Conservation (phyloP, 345 rosid genomes). For the Salix udensis region DNA sequence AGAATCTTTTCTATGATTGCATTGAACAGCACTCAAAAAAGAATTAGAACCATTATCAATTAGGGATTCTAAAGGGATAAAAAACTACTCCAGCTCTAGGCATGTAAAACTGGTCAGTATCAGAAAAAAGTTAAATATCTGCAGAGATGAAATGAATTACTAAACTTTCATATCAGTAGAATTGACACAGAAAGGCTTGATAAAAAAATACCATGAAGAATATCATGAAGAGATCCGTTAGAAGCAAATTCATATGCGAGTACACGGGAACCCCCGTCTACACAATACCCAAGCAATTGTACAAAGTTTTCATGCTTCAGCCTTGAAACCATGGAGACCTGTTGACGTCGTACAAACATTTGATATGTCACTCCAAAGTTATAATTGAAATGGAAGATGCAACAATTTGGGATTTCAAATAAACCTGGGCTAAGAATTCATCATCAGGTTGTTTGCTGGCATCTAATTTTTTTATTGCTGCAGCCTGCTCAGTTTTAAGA, state of each 20-base stretch:
- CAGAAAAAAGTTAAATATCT: neutral
- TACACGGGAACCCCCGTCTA: slow-evolving; percentile 76
- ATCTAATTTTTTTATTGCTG: slow-evolving; percentile 87
- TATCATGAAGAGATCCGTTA: slow-evolving; percentile 89
- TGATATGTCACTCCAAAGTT: neutral
- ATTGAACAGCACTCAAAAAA: neutral
- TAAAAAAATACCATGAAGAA: slow-evolving; percentile 64
- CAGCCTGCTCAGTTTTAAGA: slow-evolving; percentile 55
- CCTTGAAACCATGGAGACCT: slow-evolving; percentile 95
- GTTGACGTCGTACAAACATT: slow-evolving; percentile 10
- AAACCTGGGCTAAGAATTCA: slow-evolving; percentile 84
- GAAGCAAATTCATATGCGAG: slow-evolving; percentile 87
- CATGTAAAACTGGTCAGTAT: neutral
- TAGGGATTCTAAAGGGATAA: neutral
- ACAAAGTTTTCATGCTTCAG: slow-evolving; percentile 78
- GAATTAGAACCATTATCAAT: neutral
- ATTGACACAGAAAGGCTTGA: neutral
- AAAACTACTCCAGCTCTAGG: neutral
- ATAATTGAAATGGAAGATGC: neutral
- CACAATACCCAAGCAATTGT: slow-evolving; percentile 73
- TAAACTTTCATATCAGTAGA: neutral
- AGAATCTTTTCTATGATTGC: neutral
- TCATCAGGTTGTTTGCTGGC: slow-evolving; percentile 87
- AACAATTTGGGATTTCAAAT: neutral
- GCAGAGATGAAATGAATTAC: neutral